These are phyloP conservation scores for Luzula sylvatica DNA, from an alignment of 176 grass and related monocot species.

Conservation along the genomic window DNA sequence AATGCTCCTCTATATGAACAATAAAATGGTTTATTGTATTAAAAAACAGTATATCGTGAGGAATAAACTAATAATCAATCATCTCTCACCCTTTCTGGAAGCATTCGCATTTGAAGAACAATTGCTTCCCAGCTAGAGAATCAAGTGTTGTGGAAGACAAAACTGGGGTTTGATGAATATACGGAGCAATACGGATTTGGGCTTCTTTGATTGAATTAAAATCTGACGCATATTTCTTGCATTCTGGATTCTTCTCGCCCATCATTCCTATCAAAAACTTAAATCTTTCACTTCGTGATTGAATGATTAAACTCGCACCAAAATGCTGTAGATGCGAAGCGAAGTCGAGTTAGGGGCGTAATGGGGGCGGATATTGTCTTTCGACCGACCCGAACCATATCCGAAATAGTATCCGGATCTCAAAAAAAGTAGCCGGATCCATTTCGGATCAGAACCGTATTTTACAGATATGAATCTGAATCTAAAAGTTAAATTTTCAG, in stretches of 20 bases:
- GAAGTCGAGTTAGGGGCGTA: no score
- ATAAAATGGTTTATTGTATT: conserved; percentile 1
- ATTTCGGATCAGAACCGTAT: no score
- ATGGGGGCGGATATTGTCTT: no score
- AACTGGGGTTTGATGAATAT: conserved; percentile 63
- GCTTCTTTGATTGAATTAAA: conserved; percentile 69
- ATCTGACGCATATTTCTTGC: conserved; percentile 44
- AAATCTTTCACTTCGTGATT: no score
- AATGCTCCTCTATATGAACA: conserved; percentile 56
- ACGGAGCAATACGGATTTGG: conserved; percentile 51
- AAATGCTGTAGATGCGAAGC: no score
- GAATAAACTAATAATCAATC: conserved; percentile 11
- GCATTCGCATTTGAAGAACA: conserved; percentile 96
- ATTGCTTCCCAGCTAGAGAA: conserved; percentile 38
- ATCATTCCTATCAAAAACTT: conserved; percentile 36
- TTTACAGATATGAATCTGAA: no score
- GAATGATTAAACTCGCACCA: no score
- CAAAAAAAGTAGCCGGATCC: no score
- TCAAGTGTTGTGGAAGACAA: conserved; percentile 53
- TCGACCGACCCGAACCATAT: no score
- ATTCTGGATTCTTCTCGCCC: conserved; percentile 13
- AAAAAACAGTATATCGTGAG: neutral
- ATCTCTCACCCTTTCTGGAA: conserved; percentile 79
- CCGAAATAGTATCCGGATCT: no score
- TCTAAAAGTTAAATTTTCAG: no score